These are phyloP conservation scores for Rhododendron ovatum DNA, from an alignment of 148 eudicot species.

Conservation along the genomic window DNA sequence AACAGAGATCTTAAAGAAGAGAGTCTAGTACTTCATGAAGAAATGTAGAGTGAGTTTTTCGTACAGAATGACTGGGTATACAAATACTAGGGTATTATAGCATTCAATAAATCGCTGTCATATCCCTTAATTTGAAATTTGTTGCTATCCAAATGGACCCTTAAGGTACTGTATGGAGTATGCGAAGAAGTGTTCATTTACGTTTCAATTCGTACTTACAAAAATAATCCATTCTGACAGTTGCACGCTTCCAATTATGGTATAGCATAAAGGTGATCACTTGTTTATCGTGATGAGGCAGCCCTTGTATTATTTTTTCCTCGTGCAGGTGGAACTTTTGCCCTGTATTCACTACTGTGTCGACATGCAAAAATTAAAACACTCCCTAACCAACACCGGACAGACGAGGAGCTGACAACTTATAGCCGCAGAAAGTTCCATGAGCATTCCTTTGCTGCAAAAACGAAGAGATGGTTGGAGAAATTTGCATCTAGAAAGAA, in stretches of 20 bases:
- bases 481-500: constrained; percentile 55
- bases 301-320: background rate
- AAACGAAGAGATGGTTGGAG: constrained; percentile 89
- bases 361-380: constrained; percentile 86
- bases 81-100: background rate
- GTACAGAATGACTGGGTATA: background rate
- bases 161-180: background rate
- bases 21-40: background rate
- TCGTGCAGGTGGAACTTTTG: constrained; percentile 86
- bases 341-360: constrained; percentile 90
- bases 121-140: background rate
- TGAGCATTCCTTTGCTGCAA: constrained; percentile 80
- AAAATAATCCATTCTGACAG: background rate
- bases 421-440: constrained; percentile 66
- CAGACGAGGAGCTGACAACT: constrained; percentile 95
- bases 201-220: background rate
- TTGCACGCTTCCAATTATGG: background rate
- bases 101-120: background rate
- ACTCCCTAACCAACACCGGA: constrained; percentile 89
- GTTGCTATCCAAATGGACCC: background rate
- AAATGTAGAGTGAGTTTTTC: background rate
- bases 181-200: background rate
- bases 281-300: background rate
- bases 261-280: background rate
- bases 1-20: background rate